A percentile compares a stretch with the other conserved stretches of the same genome.
phyloP scores from a whole-genome alignment of 306 rosid genomes.

The Senna tora region DNA sequence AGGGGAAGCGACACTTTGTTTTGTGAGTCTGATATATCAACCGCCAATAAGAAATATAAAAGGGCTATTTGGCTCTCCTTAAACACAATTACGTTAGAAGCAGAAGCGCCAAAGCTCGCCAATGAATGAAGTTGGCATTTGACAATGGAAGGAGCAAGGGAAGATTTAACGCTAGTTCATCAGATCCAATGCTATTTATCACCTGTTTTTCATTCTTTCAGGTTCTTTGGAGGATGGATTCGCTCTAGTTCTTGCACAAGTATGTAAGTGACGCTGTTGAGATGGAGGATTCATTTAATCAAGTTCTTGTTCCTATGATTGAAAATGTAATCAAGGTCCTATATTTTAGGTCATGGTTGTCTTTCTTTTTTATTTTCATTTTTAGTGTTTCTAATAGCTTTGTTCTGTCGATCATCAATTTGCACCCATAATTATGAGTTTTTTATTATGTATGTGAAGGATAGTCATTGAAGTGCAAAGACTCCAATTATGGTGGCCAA shows the following conservation, averaged over 20 bases:
- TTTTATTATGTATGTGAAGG: background rate
- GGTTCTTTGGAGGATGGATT: constrained; percentile 65
- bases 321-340: constrained; percentile 53
- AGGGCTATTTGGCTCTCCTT: no score
- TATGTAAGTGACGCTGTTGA: constrained; percentile 62
- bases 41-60: no score
- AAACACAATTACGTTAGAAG: background rate
- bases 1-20: no score
- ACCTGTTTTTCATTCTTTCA: background rate
- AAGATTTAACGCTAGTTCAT: background rate
- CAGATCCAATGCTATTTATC: background rate
- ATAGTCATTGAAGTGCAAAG: constrained; percentile 67
- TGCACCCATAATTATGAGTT: background rate
- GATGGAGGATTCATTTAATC: constrained; percentile 46
- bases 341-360: background rate
- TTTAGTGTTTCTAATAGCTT: background rate
- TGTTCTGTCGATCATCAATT: background rate
- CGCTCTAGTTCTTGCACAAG: constrained; percentile 76
- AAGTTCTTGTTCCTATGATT: constrained; percentile 70
- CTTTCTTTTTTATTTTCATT: background rate
- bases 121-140: no score
- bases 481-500: constrained; percentile 67
- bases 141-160: constrained; percentile 39
- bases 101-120: background rate
- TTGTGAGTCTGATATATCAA: no score